Evolutionary conservation across 2,329 filamentous ascomycete species (phyloP).

Genomic region (Orbilia brochopaga): DNA sequence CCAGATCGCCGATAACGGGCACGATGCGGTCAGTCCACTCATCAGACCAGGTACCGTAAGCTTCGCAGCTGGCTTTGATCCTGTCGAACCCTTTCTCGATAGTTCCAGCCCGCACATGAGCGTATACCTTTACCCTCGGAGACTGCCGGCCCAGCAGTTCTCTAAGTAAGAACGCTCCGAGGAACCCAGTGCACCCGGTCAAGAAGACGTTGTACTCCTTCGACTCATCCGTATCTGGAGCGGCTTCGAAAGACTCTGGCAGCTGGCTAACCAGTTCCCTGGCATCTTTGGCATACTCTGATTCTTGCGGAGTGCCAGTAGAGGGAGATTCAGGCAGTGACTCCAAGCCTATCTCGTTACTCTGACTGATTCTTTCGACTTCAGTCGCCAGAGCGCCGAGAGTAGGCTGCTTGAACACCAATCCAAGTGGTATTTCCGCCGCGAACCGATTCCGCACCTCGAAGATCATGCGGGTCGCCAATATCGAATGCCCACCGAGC

Average conservation of each 20-base stretch:
- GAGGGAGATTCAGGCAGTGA: slow-evolving; percentile 59
- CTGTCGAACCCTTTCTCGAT: slow-evolving; percentile 68
- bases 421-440: slow-evolving; percentile 72
- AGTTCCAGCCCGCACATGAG: slow-evolving; percentile 75
- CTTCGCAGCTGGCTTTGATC: slow-evolving; percentile 70
- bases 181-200: slow-evolving; percentile 88
- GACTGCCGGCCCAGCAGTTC: slow-evolving; percentile 71
- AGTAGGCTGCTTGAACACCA: slow-evolving; percentile 72
- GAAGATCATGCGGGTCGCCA: slow-evolving; percentile 81
- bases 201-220: slow-evolving; percentile 70
- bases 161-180: slow-evolving; percentile 78
- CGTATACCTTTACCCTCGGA: slow-evolving; percentile 69
- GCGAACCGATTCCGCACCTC: slow-evolving; percentile 68
- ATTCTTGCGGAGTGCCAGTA: slow-evolving; percentile 54
- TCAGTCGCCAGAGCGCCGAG: slow-evolving; percentile 62
- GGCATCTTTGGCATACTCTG: slow-evolving; percentile 64
- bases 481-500: slow-evolving; percentile 77
- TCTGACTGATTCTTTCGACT: slow-evolving; percentile 62
- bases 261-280: slow-evolving; percentile 63
- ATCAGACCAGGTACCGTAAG: slow-evolving; percentile 79
- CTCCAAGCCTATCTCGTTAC: slow-evolving; percentile 56
- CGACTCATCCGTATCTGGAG: slow-evolving; percentile 55
- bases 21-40: slow-evolving; percentile 71
- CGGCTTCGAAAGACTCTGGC: slow-evolving; percentile 59
- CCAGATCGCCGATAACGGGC: slow-evolving; percentile 75